Base-by-base conservation (phyloP, 2,329 filamentous ascomycete species). In the Xenosphaeropsis pyriputrescens region DNA sequence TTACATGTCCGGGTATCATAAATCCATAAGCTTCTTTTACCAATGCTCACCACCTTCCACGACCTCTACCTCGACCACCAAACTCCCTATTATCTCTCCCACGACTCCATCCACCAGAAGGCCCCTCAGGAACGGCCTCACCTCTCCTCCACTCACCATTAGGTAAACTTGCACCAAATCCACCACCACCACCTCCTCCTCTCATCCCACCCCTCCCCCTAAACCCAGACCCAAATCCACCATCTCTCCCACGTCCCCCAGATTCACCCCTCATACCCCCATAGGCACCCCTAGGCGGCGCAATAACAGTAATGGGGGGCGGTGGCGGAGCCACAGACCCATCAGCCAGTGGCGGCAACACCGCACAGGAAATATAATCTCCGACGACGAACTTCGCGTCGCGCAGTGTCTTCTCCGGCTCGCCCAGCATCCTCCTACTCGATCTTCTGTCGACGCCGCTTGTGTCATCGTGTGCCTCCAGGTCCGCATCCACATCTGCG, bases 331-430 rank as follows among this genome's bases (percentile, higher is more conserved):
- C 77, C 30, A 93, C 76, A 22, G 72, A 72, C 0, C 86, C 86
- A 54, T 89, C 80, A 22, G 72, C 63, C 18, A 82, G 61, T 1
- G 85, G 84, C 32, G 84, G 78, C 39, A 89, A 64, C 42, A 94
- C 77, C 5, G 85, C 83, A 55, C 84, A 89, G 41, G 80, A 79
- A 31, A 96, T 68, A 53, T 82, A 93, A 57, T 96, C 89, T 1
- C 89, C 89, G 44, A 91, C 80, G 9, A 94, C 80, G 51, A 94
- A 93, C 16, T 79, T 72, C 26, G 73, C 76, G 38, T 93, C 84
- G 29, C 67, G 67, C 22, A 96, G 60, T 7, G 83, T 88, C 61
- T 80, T 89, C 18, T 76, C 67, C 9, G 74, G 70, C 18, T 84
- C 77, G 5, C 70, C 70, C 26, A 66, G 66, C 38, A 72, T 57